A percentile compares a stretch with the other conserved stretches of the same genome.
phyloP scores from a whole-genome alignment of 306 rosid genomes.

The Ziziphus jujuba region DNA sequence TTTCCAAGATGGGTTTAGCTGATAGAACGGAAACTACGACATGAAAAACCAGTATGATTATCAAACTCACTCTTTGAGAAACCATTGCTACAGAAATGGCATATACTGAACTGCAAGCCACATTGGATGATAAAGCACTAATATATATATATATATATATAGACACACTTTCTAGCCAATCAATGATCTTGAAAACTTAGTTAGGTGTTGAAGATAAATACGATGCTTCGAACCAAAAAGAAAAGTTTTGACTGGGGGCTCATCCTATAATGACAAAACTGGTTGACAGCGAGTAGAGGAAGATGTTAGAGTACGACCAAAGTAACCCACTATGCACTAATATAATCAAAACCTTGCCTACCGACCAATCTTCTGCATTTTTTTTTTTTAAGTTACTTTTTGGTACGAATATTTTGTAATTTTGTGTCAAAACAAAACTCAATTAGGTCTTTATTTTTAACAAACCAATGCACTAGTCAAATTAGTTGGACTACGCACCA shows the following conservation, averaged over 20 bases:
- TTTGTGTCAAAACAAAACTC: no score
- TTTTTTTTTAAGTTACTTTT: no score
- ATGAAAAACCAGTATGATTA: conserved; percentile 29
- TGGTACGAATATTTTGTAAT: no score
- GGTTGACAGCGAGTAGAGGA: background rate
- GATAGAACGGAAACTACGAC: conserved; percentile 23
- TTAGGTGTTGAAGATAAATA: conserved; percentile 16
- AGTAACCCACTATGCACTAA: no score
- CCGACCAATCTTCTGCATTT: no score
- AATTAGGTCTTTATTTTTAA: no score
- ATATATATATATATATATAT: conserved; percentile 9
- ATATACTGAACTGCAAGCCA: conserved; percentile 2
- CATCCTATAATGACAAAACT: background rate
- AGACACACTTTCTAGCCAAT: conserved; percentile 5
- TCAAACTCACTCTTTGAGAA: conserved; percentile 40
- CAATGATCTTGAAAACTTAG: background rate
- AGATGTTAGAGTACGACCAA: no score
- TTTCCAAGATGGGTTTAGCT: conserved; percentile 41
- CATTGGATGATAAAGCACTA: no score
- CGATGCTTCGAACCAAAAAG: conserved; percentile 18
- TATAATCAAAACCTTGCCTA: no score
- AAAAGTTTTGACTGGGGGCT: conserved; percentile 12
- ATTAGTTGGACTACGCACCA: no score
- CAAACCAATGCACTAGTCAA: no score
- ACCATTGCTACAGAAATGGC: conserved; percentile 29